Conservation (phyloP, 495 filamentous ascomycete genomes). For the Penicillium subrubescens region DNA sequence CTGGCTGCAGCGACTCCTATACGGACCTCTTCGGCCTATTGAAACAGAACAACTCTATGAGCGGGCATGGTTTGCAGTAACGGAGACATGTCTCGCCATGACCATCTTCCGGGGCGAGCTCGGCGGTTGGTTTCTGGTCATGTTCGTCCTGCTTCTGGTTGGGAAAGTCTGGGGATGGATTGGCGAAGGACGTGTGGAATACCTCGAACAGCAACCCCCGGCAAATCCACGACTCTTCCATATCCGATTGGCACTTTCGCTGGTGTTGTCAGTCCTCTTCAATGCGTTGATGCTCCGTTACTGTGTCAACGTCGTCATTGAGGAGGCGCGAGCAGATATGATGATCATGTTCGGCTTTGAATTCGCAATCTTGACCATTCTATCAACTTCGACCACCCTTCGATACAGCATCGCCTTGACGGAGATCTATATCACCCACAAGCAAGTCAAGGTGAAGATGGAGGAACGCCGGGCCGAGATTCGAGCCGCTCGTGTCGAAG, state of each 20-base stretch:
- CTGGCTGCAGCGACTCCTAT: conserved; percentile 86
- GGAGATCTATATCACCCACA: conserved; percentile 72
- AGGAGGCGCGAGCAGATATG: conserved; percentile 88
- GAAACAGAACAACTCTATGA: conserved; percentile 97
- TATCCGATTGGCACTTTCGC: conserved; percentile 73
- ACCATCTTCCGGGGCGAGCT: conserved; percentile 97
- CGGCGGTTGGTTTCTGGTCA: conserved; percentile 89
- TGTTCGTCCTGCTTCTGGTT: conserved; percentile 90
- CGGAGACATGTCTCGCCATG: conserved; percentile 96
- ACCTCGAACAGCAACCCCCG: conserved; percentile 92
- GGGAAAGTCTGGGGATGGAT: conserved; percentile 99
- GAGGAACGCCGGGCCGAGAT: conserved; percentile 69
- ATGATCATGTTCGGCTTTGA: conserved; percentile 99
- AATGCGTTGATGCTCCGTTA: conserved; percentile 78
- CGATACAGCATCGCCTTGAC: conserved; percentile 79
- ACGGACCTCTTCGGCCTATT: conserved; percentile 86
- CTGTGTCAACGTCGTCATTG: conserved; percentile 76
- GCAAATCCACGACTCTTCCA: conserved; percentile 91
- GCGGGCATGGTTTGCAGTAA: conserved; percentile 95
- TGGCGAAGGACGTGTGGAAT: conserved; percentile 89
- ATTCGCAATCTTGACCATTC: conserved; percentile 82
- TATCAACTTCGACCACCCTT: conserved; percentile 74
- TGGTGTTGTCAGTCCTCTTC: conserved; percentile 75
- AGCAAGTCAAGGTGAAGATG: conserved; percentile 66
- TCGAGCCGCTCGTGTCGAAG: conserved; percentile 59